Evolutionary conservation across 208 protist species (phyloP), one percentile per base, ranked within the genome.

Genomic region (Blastocrithidia nonstop): DNA sequence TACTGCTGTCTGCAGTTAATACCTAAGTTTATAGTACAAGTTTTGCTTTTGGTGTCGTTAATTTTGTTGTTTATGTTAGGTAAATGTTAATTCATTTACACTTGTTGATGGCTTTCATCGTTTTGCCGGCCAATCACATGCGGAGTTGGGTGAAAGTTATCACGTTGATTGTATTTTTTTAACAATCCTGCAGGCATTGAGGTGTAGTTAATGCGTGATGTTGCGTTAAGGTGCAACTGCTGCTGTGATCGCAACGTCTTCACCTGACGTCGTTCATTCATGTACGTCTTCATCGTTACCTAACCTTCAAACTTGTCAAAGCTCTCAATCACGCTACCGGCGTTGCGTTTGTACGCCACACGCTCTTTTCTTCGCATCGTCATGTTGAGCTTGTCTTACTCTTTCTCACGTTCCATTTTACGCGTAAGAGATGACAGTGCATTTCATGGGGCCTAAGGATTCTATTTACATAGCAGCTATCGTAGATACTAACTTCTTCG

Each of bases 181-280:
- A 69, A 88, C 58, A 93, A 51, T 0, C 84, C 84, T 1, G 72
- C 63, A 8, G 84, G 84, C 79, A 89, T 88, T 3, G 84, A 86
- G 36, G 76, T 70, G 57, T 87, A 93, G 55, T 81, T 85, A 47
- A 93, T 88, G 45, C 84, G 85, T 21, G 75, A 72, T 0, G 78
- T 87, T 13, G 75, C 79, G 62, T 89, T 88, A 20, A 89, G 57
- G 50, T 93, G 79, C 84, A 93, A 89, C 61, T 93, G 76, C 50
- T 77, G 43, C 66, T 78, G 75, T 29, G 76, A 85, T 19, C 84
- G 84, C 40, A 83, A 44, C 35, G 84, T 93, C 38, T 56, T 55
- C 4, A 79, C 55, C 42, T 78, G 71, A 16, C 84, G 75, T 11
- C 59, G 31, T 57, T 93, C 83, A 49, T 74, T 88, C 75, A 83